Evolutionary conservation across 495 filamentous ascomycete genomes (phyloP), one percentile per base, ranked within the genome.

Genomic region (Usnea hakonensis): DNA sequence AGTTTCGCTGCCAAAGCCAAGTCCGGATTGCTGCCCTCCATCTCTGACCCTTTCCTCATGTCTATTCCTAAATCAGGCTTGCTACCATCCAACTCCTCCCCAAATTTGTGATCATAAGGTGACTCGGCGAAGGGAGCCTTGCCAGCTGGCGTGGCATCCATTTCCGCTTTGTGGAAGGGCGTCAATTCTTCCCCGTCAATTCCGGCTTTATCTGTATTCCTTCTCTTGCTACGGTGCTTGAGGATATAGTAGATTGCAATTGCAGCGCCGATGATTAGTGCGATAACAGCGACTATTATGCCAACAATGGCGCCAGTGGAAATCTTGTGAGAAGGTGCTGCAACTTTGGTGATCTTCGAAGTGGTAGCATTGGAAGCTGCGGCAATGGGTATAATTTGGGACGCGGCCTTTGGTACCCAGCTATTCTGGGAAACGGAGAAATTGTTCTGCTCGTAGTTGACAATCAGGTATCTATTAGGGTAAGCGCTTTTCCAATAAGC

Each of bases 391-490:
- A 70, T 30, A 8, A 71, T 60, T 26, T 64, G 62, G 21, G 53
- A 17, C 8, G 53, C 54, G n/a, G 57, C 54, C 23, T 60, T 60
- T 33, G 38, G 57, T 17, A 53, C 33, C 38, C 62, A 71, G 28
- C 44, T 54, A 30, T 41, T 55, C 55, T 70, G 65, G 14, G 68
- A 64, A 35, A 71, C 43, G 6, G 68, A 63, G 55, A 71, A 71
- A 32, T 65, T 68, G 28, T 37, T 60, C 4, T 66, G 57, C 28
- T 71, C 69, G 46, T 70, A 71, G 41, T 70, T 69, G n/a, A 66
- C 68, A 23, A 63, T 64, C 8, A 71, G 38, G 61, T 71, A 70
- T 38, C 67, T 69, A 52, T 19, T 32, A 28, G 32, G 32, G 26
- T 63, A 0, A 69, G 62, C 36, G 7, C 7, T n/a, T 33, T n/a